A percentile compares a stretch with the other conserved stretches of the same genome.
These are phyloP conservation scores for Marasmius fiardii DNA, from an alignment of 1,284 basidiomycete species.

Conservation along the genomic window DNA sequence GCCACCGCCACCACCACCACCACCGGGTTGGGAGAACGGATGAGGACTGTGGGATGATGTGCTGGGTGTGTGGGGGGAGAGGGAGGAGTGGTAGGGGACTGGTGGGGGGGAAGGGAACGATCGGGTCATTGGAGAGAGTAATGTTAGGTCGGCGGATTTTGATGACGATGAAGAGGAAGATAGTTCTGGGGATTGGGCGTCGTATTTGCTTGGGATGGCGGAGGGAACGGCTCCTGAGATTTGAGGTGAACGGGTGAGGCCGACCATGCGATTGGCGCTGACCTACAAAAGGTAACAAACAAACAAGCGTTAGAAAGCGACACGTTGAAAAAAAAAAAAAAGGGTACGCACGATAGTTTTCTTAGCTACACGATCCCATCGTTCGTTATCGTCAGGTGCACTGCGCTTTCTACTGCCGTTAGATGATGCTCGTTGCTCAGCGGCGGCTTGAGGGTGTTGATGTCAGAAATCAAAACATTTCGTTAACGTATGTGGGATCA, in stretches of 20 bases:
- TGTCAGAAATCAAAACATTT: neutral
- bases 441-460: neutral
- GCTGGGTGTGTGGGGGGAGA: too few species aligned
- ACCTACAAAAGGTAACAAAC: neutral
- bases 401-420: constrained; percentile 18
- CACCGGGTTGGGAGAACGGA: too few species aligned
- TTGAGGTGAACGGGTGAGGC: neutral
- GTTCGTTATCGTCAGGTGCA: constrained; percentile 16
- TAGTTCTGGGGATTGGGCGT: neutral
- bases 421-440: neutral
- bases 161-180: too few species aligned
- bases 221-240: neutral
- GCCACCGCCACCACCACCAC: too few species aligned
- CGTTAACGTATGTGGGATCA: too few species aligned
- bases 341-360: constrained; percentile 19
- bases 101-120: too few species aligned
- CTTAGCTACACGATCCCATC: constrained; percentile 21
- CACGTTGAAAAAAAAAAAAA: neutral
- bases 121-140: too few species aligned
- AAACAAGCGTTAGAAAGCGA: neutral
- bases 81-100: too few species aligned
- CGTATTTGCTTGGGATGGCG: neutral
- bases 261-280: neutral
- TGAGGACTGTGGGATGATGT: too few species aligned
- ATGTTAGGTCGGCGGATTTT: too few species aligned